Evolutionary conservation across 2,329 filamentous ascomycete species (phyloP), one percentile per base, ranked within the genome.

Genomic region (Penicillium sp.): DNA sequence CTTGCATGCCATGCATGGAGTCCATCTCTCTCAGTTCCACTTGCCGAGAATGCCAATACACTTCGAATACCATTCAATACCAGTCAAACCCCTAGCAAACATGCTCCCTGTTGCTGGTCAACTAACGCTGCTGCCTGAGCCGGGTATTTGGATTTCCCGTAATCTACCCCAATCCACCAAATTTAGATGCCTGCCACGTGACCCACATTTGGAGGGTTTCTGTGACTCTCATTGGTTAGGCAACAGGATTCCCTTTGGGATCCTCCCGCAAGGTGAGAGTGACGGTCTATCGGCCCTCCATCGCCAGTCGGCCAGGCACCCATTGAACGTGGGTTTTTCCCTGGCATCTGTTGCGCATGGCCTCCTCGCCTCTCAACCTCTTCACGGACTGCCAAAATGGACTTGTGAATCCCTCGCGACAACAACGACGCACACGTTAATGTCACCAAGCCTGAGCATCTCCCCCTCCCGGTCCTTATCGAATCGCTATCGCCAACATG

Each of bases 241-340:
- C 75, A 77, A 74, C 75, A 77, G 70, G 64, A 77, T 77, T 77
- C 71, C 70, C 67, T 67, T 31, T 31, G 60, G 63, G 63, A 69
- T 68, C 57, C 58, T 60, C 58, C 55, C 56, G 56, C 56, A 34
- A 47, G 31, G 31, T 10, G 31, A 8, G 31, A 31, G 31, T 52
- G 49, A 65, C 68, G 63, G 70, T 66, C 71, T 69, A 71, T 70
- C 62, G 54, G 43, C 58, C 28, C 57, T 57, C 55, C 57, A 57
- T 66, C 61, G 64, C 53, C 54, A 17, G 58, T 63, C 55, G 47
- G 38, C 60, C 61, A 68, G 67, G 60, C 66, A 64, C 52, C 65
- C 62, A 64, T 64, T 54, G 61, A 58, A 58, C 38, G 35, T 57
- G 17, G 34, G 37, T 10, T 17, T 42, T 12, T 56, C 51, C 10